Conservation (phyloP, 139 green algal species). For the Marvania coccoides region DNA sequence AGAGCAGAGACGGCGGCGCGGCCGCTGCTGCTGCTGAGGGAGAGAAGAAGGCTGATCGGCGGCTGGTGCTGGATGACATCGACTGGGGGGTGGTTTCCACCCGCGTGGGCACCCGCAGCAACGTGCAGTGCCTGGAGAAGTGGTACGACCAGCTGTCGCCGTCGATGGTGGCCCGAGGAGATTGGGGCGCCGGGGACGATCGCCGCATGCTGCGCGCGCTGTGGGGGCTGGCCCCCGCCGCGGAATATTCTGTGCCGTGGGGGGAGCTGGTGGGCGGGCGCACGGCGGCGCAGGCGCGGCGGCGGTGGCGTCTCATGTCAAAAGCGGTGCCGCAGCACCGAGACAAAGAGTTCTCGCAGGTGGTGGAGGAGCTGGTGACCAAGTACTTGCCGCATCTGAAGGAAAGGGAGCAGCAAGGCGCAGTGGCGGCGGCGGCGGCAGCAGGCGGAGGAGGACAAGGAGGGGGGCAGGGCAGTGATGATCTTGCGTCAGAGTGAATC, state of each 20-base stretch:
- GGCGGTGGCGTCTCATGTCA: constrained; percentile 57
- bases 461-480: too few relatives aligned
- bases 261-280: constrained; percentile 36
- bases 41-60: constrained; percentile 1
- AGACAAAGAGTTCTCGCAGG: constrained; percentile 20
- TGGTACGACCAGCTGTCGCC: constrained; percentile 47
- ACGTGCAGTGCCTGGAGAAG: constrained; percentile 39
- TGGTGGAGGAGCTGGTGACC: constrained; percentile 20
- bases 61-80: constrained; percentile 53
- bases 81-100: constrained; percentile 47
- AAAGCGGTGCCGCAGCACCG: constrained; percentile 11
- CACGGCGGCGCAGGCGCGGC: constrained; percentile 31
- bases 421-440: background rate
- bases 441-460: background rate
- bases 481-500: too few relatives aligned
- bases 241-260: constrained; percentile 54
- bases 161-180: constrained; percentile 48
- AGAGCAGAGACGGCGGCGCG: background rate
- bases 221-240: background rate
- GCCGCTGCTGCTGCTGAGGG: background rate
- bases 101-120: constrained; percentile 26
- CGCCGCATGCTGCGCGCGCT: constrained; percentile 43
- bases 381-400: constrained; percentile 20
- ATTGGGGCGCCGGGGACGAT: constrained; percentile 66
- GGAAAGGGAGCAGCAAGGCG: background rate